Base-by-base conservation (phyloP, 2,329 filamentous ascomycete species). In the Alternaria alternata region DNA sequence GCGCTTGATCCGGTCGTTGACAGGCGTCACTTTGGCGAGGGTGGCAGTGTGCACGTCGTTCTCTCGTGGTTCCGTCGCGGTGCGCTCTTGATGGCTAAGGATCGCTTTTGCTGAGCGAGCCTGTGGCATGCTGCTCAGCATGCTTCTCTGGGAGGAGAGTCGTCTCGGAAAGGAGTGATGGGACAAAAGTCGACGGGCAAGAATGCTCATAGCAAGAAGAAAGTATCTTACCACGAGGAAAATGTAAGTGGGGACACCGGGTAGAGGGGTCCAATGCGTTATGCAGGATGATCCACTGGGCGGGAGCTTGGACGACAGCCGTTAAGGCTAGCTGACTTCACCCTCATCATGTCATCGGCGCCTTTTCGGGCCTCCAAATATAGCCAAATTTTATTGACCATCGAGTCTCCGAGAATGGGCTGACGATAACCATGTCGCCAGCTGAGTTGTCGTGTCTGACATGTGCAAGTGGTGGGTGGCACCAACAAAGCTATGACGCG, bases 61-160 rank as follows among this genome's bases (percentile, higher is more conserved):
- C 59, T 91, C 87, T 58, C 93, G 88, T 42, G 90, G 91, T 73
- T 95, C 90, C 39, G 85, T 79, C 3, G 90, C 89, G 11, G 93
- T 96, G 54, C 92, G 86, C 66, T 93, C 86, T 60, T 90, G 81
- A 72, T 95, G 92, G 62, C 75, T 78, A 20, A 75, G 61, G 43
- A 66, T 66, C 26, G 66, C 67, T 72, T 73, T 74, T 20, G 71
- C 68, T 43, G 73, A 75, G 51, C 68, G 69, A 48, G 72, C 65
- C 62, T 70, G 71, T 30, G 70, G 65, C 73, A 75, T 76, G 63
- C 65, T 74, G 67, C 67, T 66, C 63, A 64, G 66, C 54, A 68
- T 68, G 57, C 68, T 62, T 63, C 62, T 57, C 52, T 60, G 65
- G 55, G 54, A 49, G 32, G 53, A 51, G 41, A 61, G 55, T 44